Base-by-base conservation (phyloP, 495 filamentous ascomycete species). In the Talaromyces adpressus region DNA sequence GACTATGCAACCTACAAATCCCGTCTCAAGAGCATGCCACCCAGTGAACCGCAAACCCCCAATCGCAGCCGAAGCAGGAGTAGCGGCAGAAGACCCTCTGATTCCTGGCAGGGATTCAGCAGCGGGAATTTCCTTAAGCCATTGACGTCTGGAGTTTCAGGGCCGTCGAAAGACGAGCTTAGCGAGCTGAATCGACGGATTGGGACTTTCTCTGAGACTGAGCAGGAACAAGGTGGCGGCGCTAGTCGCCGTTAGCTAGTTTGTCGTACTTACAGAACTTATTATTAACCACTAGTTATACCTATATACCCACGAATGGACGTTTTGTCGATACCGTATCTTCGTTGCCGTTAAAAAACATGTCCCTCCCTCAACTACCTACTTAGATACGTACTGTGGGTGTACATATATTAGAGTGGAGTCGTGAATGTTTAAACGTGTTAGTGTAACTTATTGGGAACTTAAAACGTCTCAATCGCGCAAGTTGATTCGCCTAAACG, bases 1-100 rank as follows among this genome's bases (percentile, higher is more conserved):
- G 63, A 72, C 27, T 62, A 62, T 32, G 60, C 60, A 51, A 67
- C 69, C 49, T 72, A 73, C 64, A 72, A 74, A 41, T 75, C 71
- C 29, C 57, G 49, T 3, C 63, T 71, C 25, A 74, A 73, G 64
- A 69, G 67, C 56, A 73, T 74, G 61, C 69, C 64, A 12, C 69
- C 62, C 29, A 73, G 47, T 60, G 64, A 70, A 49, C 73, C 80
- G 6, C 67, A 65, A 3, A 89, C 84, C 62, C 78, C 88, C 14
- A 87, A 85, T 66, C 79, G 89, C 32, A 91, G 87, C 66, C 87
- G 88, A 67, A 91, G 84, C 65, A 71, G 73, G 18, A 52, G 39
- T 18, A 51, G 47, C 12, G 60, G 60, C 14, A 62, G 60, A 53
- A 6, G 60, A 5, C 27, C 47, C 1, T 62, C 60, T 34, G 60